Evolutionary conservation across 805 yeast genomes (phyloP), one percentile per base, ranked within the genome.

Genomic region (Maudiozyma barnettii): DNA sequence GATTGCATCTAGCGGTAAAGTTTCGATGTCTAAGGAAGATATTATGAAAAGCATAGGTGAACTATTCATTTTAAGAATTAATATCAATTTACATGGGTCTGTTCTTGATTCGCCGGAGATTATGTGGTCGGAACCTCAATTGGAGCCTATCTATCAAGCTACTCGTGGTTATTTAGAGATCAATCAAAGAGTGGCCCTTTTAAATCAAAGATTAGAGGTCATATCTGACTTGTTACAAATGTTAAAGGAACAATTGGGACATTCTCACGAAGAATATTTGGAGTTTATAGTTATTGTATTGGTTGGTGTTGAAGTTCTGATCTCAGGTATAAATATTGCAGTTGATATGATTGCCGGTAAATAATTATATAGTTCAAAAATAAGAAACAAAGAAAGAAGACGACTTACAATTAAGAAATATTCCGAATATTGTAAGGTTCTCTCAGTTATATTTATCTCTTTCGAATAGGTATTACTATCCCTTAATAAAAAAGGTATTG

Each of bases 111-210:
- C 96, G 1, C 99, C 99, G 1, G 99, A 93, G 65, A 77, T 93
- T 49, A 89, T 93, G 96, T 93, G 99, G 99, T 81, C 97, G 0
- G 98, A 93, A 64, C 99, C 99, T 1, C 96, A 90, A 60, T 72
- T 93, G 51, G 99, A 93, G 63, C 99, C 99, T 1, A 89, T 91
- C 45, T 93, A 93, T 67, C 97, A 90, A 65, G 97, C 98, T 0
- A 89, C 95, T 2, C 78, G 98, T 63, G 96, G 97, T 0, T 91
- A 91, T 65, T 67, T 93, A 51, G 99, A 93, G 60, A 93, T 93
- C 56, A 90, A 90, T 61, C 98, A 91, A 67, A 72, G 99, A 43
- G 98, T 91, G 0, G 82, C 89, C 22, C 70, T 93, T 48, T 70
- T 93, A 46, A 93, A 93, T 61, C 96, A 93, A 62, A 75, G 99